Evolutionary conservation across 2,329 filamentous ascomycete genomes (phyloP).

Genomic region (Alternaria arbusti): DNA sequence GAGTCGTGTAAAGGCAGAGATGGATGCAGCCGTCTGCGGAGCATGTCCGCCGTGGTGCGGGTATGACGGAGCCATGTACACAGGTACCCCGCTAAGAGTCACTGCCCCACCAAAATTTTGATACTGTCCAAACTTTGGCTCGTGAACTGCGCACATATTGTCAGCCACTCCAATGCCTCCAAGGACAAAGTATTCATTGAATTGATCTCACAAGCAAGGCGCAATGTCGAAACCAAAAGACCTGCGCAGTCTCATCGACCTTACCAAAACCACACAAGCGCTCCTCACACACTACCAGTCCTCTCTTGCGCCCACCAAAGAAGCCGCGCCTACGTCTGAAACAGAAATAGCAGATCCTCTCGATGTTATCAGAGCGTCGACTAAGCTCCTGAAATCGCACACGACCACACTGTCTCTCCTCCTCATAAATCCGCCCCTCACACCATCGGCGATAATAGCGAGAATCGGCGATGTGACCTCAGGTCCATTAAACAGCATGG

Average conservation of each 20-base stretch:
- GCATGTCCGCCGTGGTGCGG: neutral
- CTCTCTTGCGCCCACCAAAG: constrained; percentile 35
- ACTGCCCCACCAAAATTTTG: constrained; percentile 15
- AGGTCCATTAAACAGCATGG: constrained; percentile 75
- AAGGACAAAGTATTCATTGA: too few relatives aligned
- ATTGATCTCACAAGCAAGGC: too few relatives aligned
- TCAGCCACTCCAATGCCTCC: too few relatives aligned
- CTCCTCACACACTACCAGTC: constrained; percentile 47
- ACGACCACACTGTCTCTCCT: constrained; percentile 87
- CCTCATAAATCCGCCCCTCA: constrained; percentile 85
- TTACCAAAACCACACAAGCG: constrained; percentile 45
- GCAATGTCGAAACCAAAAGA: constrained; percentile 36
- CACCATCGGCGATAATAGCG: constrained; percentile 73
- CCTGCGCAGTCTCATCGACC: constrained; percentile 38
- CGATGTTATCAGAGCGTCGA: constrained; percentile 72
- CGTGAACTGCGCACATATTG: neutral
- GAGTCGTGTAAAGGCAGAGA: too few relatives aligned
- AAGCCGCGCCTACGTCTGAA: constrained; percentile 5
- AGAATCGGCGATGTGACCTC: constrained; percentile 76
- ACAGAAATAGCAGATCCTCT: constrained; percentile 57
- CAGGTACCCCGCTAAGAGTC: constrained; percentile 4
- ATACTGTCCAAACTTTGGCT: neutral
- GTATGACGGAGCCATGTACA: neutral
- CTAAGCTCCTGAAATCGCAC: constrained; percentile 78
- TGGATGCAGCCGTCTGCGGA: neutral